Percentiles rank a stretch among this genome's conserved stretches.
These are phyloP conservation scores for Beverwykella pulmonaria DNA, from an alignment of 495 filamentous ascomycete genomes.

Conservation along the genomic window DNA sequence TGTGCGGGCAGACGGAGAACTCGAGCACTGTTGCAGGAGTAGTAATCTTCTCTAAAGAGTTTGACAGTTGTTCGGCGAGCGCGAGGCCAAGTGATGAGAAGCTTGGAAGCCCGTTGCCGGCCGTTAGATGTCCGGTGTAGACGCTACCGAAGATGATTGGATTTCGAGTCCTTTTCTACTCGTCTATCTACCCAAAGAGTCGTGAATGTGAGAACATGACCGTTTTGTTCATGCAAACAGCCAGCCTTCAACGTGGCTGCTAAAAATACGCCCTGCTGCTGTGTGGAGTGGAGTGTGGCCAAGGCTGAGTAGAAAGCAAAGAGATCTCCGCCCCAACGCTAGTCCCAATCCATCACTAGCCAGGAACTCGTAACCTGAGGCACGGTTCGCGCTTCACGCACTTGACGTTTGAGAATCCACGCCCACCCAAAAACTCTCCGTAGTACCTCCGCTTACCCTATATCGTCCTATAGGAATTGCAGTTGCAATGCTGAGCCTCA, in stretches of 20 bases:
- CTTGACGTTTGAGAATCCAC: not conserved
- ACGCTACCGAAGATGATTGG: not conserved
- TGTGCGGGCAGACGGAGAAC: not conserved
- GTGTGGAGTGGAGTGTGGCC: not conserved
- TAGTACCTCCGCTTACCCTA: not conserved
- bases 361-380: constrained; percentile 6
- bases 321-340: not conserved
- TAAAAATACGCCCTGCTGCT: not conserved
- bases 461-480: not conserved
- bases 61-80: not conserved
- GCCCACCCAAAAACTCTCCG: not conserved
- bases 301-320: not conserved
- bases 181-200: not conserved
- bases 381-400: not conserved
- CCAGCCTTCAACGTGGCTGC: not conserved
- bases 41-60: not conserved
- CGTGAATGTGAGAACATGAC: not conserved
- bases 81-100: not conserved
- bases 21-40: not conserved
- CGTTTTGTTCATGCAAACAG: not conserved
- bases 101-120: not conserved
- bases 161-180: not conserved
- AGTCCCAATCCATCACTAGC: not conserved
- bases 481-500: not conserved
- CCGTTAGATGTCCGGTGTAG: not conserved